Base-by-base conservation (phyloP, 495 filamentous ascomycete genomes). In the Penicillium mononematosum region DNA sequence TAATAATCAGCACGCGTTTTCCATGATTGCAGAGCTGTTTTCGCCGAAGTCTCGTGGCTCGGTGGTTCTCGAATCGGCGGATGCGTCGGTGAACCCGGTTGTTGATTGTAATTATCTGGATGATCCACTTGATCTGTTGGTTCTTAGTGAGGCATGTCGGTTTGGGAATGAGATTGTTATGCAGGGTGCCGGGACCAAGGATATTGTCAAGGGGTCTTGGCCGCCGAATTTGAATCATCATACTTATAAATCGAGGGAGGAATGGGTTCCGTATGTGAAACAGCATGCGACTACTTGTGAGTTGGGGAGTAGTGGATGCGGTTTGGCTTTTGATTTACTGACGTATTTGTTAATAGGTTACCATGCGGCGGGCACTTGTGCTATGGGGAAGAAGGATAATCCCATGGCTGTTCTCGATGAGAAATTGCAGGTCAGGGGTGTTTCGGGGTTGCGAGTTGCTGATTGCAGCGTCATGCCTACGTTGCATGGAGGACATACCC, bases 381-480 rank as follows among this genome's bases (percentile, higher is more conserved):
- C 75, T 16, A 83, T 85, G 64, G 83, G 83, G 1, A 70, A 64
- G 24, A 63, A 70, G 0, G 60, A 62, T 24, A 74, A 85, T 50
- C 65, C 65, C 0, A 70, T 74, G 65, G 76, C 82, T 7, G 83
- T 88, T 0, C 72, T 87, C 6, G 81, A 84, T 60, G 74, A 75
- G 43, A 75, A 77, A 45, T 70, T 85, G 41, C 66, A 72, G 3
- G 82, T 85, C 3, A 67, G 70, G 5, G 83, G 82, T 2, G 80
- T 85, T 5, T 58, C 64, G 7, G 72, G 78, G 0, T 64, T 85
- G 47, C 70, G 83, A 0, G 80, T 85, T 34, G 83, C 80, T 0
- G 83, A 86, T 63, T 80, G 76, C 27, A 82, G 78, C 51, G 74
- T 80, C 29, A 83, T 86, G 68, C 85, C 84, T 14, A 71, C 65